Evolutionary conservation across 257 asterid species (phyloP), one percentile per base, ranked within the genome.

Genomic region (Salvia hispanica): DNA sequence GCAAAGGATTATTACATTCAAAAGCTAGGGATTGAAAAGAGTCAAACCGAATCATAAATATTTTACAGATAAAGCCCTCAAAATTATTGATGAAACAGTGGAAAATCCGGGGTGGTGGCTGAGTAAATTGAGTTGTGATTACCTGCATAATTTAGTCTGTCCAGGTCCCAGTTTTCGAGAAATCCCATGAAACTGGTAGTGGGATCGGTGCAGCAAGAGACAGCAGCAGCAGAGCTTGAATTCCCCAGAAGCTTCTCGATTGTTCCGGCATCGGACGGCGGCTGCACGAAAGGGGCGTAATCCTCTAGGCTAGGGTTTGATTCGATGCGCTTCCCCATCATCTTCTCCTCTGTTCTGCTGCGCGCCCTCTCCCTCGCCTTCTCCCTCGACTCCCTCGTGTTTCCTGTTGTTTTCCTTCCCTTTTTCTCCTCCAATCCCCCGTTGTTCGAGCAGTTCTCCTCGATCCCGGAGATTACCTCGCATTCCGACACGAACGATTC

Each of bases 361-460:
- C 84, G 79, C 12, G 88, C 85, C 62, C 84, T 72, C 15, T 73
- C 87, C 63, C 89, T 76, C 15, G 88, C 86, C 72, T 72, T 75
- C 44, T 80, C 94, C 69, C 83, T 83, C 10, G 85, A 82, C 70
- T 78, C 87, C 57, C 72, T 63, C 36, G 13, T 6, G n/a, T 36
- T 45, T 5, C 70, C 68, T 18, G 5, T 15, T 18, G 5, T 15
- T 55, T 64, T 70, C 21, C 47, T 28, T 61, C 54, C 16, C 28
- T 68, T 74, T 7, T 28, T 65, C 9, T 40, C 52, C 15, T 4
- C 13, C 34, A 8, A 11, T 10, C 67, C 73, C 11, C 56, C 75
- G 10, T 1, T 43, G 48, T 68, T 71, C 2, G 70, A 62, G 14
- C 21, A 31, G 11, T 37, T 72, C 70, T 81, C 84, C 70, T 82